Evolutionary conservation across 2,329 filamentous ascomycete genomes (phyloP).

Genomic region (Arthrobotrys musiformis): DNA sequence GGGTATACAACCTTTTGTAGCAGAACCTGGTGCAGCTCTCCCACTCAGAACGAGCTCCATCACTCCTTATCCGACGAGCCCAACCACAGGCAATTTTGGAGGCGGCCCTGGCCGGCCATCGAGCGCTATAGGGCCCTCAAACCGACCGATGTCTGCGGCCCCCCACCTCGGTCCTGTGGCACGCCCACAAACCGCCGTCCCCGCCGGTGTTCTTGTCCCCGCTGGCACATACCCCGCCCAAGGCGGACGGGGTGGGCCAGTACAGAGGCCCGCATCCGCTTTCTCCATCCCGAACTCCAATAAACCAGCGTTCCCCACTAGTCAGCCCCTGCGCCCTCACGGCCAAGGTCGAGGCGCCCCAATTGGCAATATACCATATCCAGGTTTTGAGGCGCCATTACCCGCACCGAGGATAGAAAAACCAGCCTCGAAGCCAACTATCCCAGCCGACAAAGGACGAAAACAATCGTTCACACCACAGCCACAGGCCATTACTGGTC

Average conservation of each 20-base stretch:
- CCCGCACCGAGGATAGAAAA: slow-evolving; percentile 35
- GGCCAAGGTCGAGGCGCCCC: slow-evolving; percentile 32
- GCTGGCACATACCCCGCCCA: slow-evolving; percentile 50
- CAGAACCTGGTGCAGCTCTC: slow-evolving; percentile 8
- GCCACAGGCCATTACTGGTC: slow-evolving; percentile 4
- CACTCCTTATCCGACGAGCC: slow-evolving; percentile 49
- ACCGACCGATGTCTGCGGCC: slow-evolving; percentile 26
- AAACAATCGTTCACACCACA: slow-evolving; percentile 43
- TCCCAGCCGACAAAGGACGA: slow-evolving; percentile 17
- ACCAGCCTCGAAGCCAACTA: slow-evolving; percentile 5
- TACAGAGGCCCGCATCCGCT: slow-evolving; percentile 49
- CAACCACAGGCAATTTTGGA: slow-evolving; percentile 8
- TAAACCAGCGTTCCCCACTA: slow-evolving; percentile 32
- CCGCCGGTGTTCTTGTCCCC: slow-evolving; percentile 43
- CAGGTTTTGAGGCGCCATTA: slow-evolving; percentile 46
- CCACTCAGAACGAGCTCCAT: slow-evolving; percentile 41
- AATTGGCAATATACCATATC: slow-evolving; percentile 44
- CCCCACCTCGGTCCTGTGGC: slow-evolving; percentile 20
- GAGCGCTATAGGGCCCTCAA: slow-evolving; percentile 33
- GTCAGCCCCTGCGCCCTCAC: slow-evolving; percentile 44
- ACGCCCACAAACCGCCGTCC: slow-evolving; percentile 52
- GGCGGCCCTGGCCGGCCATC: slow-evolving; percentile 33
- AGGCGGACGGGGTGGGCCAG: slow-evolving; percentile 23
- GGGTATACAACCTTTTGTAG: slow-evolving; percentile 43
- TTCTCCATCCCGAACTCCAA: slow-evolving; percentile 26